A percentile compares a stretch with the other conserved stretches of the same genome.
phyloP scores from a whole-genome alignment of 2,329 filamentous ascomycete genomes.

The Ascochyta lentis region DNA sequence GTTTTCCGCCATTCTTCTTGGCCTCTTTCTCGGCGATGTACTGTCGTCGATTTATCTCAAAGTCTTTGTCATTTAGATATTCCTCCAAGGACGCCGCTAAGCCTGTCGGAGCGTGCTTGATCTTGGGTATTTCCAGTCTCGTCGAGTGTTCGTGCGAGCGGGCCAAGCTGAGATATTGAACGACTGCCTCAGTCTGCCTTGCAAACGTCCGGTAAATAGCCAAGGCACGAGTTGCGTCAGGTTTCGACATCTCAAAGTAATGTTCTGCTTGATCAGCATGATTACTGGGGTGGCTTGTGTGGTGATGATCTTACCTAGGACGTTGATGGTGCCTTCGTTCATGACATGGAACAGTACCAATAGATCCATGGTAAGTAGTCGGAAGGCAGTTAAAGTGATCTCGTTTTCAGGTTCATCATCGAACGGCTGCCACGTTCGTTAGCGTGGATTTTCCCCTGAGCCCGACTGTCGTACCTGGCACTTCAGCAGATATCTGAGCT shows the following conservation, averaged over 20 bases:
- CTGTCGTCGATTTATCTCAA: constrained; percentile 89
- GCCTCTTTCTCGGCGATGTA: constrained; percentile 88
- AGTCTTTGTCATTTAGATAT: constrained; percentile 92
- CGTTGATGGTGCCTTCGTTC: constrained; percentile 97
- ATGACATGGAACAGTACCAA: constrained; percentile 90
- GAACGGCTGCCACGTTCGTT: constrained; percentile 67
- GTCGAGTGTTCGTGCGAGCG: constrained; percentile 92
- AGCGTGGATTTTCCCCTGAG: background rate
- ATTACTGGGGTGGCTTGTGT: background rate
- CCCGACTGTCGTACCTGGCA: constrained; percentile 74
- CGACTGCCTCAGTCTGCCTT: constrained; percentile 88
- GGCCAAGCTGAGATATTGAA: constrained; percentile 85
- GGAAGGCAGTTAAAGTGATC: constrained; percentile 92
- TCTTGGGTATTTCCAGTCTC: constrained; percentile 89
- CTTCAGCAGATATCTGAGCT: constrained; percentile 83
- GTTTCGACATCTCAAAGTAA: constrained; percentile 97
- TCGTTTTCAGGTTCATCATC: constrained; percentile 92
- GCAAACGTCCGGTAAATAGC: constrained; percentile 92
- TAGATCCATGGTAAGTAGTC: constrained; percentile 87
- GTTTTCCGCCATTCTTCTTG: constrained; percentile 60
- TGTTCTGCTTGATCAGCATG: constrained; percentile 66
- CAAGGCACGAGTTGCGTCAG: constrained; percentile 90
- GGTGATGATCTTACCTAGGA: constrained; percentile 70
- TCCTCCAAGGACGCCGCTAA: constrained; percentile 89
- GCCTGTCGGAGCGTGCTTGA: constrained; percentile 96